Conservation (phyloP, 345 rosid species). For the Aquilaria malaccensis region DNA sequence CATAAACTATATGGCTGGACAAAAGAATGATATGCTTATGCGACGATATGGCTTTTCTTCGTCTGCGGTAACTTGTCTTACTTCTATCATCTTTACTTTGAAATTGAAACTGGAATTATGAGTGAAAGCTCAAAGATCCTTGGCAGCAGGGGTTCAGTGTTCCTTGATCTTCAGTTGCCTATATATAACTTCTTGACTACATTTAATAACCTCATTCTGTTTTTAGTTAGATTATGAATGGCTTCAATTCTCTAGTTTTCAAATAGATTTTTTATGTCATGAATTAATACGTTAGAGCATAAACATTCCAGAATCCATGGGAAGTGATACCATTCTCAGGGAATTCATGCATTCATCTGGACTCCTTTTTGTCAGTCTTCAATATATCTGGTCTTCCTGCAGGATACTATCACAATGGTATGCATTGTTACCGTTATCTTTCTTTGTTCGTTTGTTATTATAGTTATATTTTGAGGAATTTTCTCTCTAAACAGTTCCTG, state of each 20-base stretch:
- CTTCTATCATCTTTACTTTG: not conserved
- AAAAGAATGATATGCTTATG: conserved; percentile 56
- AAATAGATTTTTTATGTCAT: no score
- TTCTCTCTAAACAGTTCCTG: not conserved
- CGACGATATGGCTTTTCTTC: conserved; percentile 95
- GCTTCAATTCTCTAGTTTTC: no score
- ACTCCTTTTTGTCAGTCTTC: conserved; percentile 77
- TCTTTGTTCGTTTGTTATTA: not conserved
- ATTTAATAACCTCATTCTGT: no score
- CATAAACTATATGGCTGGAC: conserved; percentile 63
- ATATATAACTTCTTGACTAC: no score
- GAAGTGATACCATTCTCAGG: conserved; percentile 71
- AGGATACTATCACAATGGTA: conserved; percentile 78
- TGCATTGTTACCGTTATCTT: conserved; percentile 7
- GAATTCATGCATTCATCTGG: conserved; percentile 65
- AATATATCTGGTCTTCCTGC: conserved; percentile 79
- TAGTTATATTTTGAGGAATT: not conserved
- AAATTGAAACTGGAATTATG: not conserved
- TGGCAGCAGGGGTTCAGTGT: no score
- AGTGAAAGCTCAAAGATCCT: not conserved
- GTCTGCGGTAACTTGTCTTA: conserved; percentile 48
- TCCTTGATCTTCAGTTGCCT: no score
- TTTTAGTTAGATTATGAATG: no score
- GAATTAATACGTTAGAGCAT: conserved; percentile 1
- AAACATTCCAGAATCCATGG: conserved; percentile 84